phyloP scores from a whole-genome alignment of 495 filamentous ascomycete genomes.

The Friedmanniomyces simplex region DNA sequence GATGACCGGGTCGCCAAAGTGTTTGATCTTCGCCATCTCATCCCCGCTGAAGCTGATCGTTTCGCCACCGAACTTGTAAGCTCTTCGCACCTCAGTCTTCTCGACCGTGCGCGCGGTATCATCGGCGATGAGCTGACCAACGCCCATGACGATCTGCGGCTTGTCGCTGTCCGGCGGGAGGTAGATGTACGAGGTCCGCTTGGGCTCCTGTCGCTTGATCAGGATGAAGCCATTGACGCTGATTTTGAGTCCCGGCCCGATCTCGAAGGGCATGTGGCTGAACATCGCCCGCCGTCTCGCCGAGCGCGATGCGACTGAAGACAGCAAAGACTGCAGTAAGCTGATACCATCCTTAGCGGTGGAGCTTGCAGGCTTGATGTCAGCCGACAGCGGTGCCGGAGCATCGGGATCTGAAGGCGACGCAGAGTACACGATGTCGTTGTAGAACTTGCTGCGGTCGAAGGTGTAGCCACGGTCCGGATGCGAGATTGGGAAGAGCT shows the following conservation, averaged over 20 bases:
- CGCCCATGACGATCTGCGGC: constrained; percentile 63
- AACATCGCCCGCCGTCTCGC: constrained; percentile 81
- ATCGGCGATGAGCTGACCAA: constrained; percentile 61
- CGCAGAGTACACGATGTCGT: constrained; percentile 41
- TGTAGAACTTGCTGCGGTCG: constrained; percentile 80
- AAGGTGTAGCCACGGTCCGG: constrained; percentile 55
- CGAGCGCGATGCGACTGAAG: constrained; percentile 83
- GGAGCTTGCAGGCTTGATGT: constrained; percentile 31
- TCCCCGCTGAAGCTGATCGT: constrained; percentile 76
- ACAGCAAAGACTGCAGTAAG: constrained; percentile 70
- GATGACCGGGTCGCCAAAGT: constrained; percentile 73
- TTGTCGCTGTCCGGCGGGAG: constrained; percentile 58
- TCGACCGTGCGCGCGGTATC: constrained; percentile 66
- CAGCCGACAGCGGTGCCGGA: constrained; percentile 38
- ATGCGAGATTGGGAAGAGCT: constrained; percentile 82
- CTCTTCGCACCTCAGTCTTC: constrained; percentile 74
- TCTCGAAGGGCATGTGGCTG: constrained; percentile 70
- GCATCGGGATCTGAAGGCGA: constrained; percentile 56
- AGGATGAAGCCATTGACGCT: constrained; percentile 88
- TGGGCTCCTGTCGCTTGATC: constrained; percentile 69
- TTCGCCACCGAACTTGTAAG: constrained; percentile 91
- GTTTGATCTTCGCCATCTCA: constrained; percentile 62
- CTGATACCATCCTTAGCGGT: constrained; percentile 62
- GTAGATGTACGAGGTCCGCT: constrained; percentile 75
- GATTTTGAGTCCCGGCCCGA: constrained; percentile 75